Evolutionary conservation across 257 asterid genomes (phyloP), one percentile per base, ranked within the genome.

Genomic region (Catharanthus roseus): DNA sequence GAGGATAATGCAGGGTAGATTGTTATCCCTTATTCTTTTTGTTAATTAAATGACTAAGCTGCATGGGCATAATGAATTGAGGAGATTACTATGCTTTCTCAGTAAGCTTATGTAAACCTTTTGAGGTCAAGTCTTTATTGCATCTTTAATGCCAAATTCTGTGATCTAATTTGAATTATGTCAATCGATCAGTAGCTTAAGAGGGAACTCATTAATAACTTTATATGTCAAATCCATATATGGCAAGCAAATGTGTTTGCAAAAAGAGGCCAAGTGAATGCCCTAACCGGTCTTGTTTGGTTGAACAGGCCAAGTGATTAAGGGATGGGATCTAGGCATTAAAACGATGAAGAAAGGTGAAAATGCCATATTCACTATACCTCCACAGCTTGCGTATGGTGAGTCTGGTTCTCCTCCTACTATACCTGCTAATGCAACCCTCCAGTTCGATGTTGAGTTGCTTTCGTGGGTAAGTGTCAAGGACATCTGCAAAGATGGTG

Each of bases 291-390:
- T 57, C 3, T 39, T 10, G 0, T 53, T 28, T 45, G 58, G 2
- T 65, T 45, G 36, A n/a, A 41, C 77, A 84, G 89, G 91, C 39
- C 81, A 82, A 77, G 91, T 86, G 36, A 86, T 86, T 44, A 84
- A 77, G 81, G 89, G 89, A 78, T 84, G 91, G 89, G 91, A 86
- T 50, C 77, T 49, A 65, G 91, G 89, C 21, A 86, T 84, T 65
- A 84, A 84, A 72, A 86, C 89, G 13, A 86, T 86, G 91, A 86
- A 86, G 76, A 86, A 86, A 75, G 91, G 89, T 58, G 91, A 86
- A 77, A 84, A 80, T 77, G 87, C 89, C 29, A 51, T 84, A 56
- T 84, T 84, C 70, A 84, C 89, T 39, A 86, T 86, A 9, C 91
- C 91, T 10, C 73, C 91, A 10, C 83, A 61, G 61, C 79, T 86